Evolutionary conservation across 345 rosid genomes (phyloP), one percentile per base, ranked within the genome.

Genomic region (Populus davidiana): DNA sequence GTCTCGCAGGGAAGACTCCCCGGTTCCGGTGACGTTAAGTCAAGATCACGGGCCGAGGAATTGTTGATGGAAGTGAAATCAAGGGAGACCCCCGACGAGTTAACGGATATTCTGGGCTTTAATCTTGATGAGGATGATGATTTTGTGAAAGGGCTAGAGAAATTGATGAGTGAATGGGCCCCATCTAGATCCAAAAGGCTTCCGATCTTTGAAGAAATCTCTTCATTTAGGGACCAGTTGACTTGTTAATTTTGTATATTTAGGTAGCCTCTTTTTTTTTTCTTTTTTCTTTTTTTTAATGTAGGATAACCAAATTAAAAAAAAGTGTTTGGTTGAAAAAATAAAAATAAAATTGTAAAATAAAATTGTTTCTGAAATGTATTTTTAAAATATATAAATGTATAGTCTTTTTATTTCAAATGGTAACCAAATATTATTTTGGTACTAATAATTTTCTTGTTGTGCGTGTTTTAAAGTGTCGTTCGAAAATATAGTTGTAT

Each of bases 121-220:
- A 16, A 76, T 47, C 66, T 50, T n/a, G 78, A 72, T 33, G 81
- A 78, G 6, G 82, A 74, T 31, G 90, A 84, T 35, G 98, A 90
- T 16, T 90, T 91, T 71, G 85, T 89, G 50, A 85, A 84, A 38
- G 92, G 91, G 61, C 85, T 93, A 81, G 91, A 91, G 74, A 35
- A 75, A 63, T 76, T 86, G 67, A 75, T 85, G 81, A 59, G 79
- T 10, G 88, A 79, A 47, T 87, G 94, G 97, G 90, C 84, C 50
- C 92, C 90, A 0, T 82, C 83, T 6, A 84, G 88, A 81, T 87
- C 99, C 25, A 96, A 86, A 83, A 91, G 99, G 80, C 86, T 93
- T 5, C 99, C 98, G 7, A 86, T 93, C 71, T 96, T 96, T 27
- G 97, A 96, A 80, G 89, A 92, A 84, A 93, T 93, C 44, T 92